A percentile compares a stretch with the other conserved stretches of the same genome.
These are phyloP conservation scores for Ceratorhiza oryzae-sativae DNA, from an alignment of 1,284 basidiomycete genomes.

Conservation along the genomic window DNA sequence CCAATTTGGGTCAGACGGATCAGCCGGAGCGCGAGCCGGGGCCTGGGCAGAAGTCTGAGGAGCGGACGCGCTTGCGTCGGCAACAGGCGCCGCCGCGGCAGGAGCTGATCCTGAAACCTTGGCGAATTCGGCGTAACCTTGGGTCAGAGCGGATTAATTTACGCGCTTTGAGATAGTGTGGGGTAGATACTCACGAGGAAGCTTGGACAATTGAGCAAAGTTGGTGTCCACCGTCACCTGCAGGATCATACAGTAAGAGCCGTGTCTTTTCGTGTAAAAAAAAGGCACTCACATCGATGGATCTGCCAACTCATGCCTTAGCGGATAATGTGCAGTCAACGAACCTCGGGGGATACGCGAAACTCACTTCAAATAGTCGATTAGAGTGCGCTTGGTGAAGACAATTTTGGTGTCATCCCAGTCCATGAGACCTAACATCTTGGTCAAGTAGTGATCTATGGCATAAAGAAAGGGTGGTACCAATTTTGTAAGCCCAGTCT, in stretches of 20 bases:
- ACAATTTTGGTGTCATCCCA: constrained; percentile 44
- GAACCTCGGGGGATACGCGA: constrained; percentile 18
- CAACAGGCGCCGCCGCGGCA: constrained; percentile 6
- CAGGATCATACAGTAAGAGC: not conserved
- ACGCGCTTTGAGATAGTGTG: not conserved
- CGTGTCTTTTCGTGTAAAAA: constrained; percentile 1
- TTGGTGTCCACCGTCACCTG: constrained; percentile 43
- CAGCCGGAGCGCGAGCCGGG: constrained; percentile 1
- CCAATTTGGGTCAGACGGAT: constrained; percentile 19
- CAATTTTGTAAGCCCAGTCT: constrained; percentile 42
- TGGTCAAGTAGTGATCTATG: not conserved
- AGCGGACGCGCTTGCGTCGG: not conserved
- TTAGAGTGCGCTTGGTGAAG: constrained; percentile 42
- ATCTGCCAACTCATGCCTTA: constrained; percentile 36
- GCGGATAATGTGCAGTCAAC: constrained; percentile 29
- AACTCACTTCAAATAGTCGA: constrained; percentile 43
- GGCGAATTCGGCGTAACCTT: constrained; percentile 41
- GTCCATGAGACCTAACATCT: constrained; percentile 38
- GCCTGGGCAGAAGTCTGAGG: constrained; percentile 3
- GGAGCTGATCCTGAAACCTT: constrained; percentile 36
- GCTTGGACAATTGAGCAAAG: constrained; percentile 41
- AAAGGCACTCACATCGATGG: constrained; percentile 17
- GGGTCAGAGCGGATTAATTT: not conserved
- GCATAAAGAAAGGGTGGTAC: not conserved
- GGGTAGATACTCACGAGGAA: constrained; percentile 39